Evolutionary conservation across 495 filamentous ascomycete genomes (phyloP).

Genomic region (Daldinia decipiens): DNA sequence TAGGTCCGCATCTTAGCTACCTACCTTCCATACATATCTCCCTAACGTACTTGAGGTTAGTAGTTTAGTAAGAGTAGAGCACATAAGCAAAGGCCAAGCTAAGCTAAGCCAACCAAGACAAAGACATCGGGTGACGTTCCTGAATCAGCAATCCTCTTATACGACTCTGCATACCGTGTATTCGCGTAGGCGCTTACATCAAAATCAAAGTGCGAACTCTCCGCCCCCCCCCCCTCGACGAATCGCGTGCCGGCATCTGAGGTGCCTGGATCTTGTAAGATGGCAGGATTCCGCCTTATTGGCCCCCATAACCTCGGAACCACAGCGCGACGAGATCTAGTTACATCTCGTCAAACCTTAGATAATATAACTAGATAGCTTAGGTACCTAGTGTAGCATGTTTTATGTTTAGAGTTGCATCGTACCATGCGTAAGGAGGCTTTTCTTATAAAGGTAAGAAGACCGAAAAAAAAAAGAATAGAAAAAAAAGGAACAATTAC

Average conservation of each 20-base stretch:
- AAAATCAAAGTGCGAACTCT: neutral
- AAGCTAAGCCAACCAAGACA: neutral
- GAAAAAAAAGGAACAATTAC: neutral
- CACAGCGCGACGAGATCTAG: slow-evolving; percentile 2
- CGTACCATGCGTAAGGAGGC: neutral
- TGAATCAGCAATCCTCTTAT: neutral
- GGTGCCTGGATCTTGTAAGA: slow-evolving; percentile 16
- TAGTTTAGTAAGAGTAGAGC: neutral
- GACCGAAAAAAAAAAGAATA: neutral
- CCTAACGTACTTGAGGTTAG: too few species aligned
- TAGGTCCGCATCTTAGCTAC: neutral
- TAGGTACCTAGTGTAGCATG: too few species aligned
- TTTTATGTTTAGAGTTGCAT: neutral
- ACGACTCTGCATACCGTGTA: neutral
- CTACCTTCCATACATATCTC: neutral
- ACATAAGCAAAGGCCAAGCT: too few species aligned
- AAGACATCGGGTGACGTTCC: neutral
- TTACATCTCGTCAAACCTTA: neutral
- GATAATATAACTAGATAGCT: neutral
- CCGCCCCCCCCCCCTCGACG: slow-evolving; percentile 1
- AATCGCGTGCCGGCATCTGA: slow-evolving; percentile 14
- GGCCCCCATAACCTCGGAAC: slow-evolving; percentile 22
- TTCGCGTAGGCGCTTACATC: neutral
- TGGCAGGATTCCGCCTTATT: slow-evolving; percentile 35
- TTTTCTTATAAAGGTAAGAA: neutral